A percentile compares a stretch with the other conserved stretches of the same genome.
These are phyloP conservation scores for Calonectria leucothoes DNA, from an alignment of 2,329 filamentous ascomycete genomes.

Conservation along the genomic window DNA sequence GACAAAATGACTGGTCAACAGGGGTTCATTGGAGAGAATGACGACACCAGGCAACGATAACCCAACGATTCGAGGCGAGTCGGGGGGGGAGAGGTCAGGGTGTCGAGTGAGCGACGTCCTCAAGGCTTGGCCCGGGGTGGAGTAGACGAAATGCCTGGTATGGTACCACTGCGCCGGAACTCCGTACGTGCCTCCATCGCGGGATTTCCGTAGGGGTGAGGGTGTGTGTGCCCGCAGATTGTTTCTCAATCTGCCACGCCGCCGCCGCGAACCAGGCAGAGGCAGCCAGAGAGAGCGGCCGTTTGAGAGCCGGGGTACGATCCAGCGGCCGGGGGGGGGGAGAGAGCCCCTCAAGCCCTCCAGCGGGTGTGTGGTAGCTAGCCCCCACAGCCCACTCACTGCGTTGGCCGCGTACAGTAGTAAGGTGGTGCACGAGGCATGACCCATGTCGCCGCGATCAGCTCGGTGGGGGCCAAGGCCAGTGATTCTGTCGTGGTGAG, in stretches of 20 bases:
- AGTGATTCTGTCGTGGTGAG: conserved; percentile 8
- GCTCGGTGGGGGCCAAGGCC: conserved; percentile 23
- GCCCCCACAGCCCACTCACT: conserved; percentile 4
- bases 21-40: conserved; percentile 10
- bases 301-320: conserved; percentile 4
- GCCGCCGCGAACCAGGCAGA: background rate
- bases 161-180: conserved; percentile 1
- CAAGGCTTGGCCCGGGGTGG: background rate
- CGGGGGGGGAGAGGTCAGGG: background rate
- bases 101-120: background rate
- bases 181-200: conserved; percentile 19
- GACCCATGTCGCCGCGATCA: conserved; percentile 25
- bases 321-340: background rate
- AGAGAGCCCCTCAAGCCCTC: background rate
- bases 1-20: background rate
- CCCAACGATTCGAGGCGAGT: background rate
- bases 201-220: conserved; percentile 8
- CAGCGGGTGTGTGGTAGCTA: background rate
- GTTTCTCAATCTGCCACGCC: background rate
- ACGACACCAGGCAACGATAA: conserved; percentile 14
- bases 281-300: conserved; percentile 14
- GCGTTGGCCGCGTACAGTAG: background rate
- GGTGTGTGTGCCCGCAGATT: background rate
- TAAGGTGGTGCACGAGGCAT: conserved; percentile 14
- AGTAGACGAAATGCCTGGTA: background rate